phyloP scores from a whole-genome alignment of 202 grass and related monocot species.

The Saccharum hybrid region DNA sequence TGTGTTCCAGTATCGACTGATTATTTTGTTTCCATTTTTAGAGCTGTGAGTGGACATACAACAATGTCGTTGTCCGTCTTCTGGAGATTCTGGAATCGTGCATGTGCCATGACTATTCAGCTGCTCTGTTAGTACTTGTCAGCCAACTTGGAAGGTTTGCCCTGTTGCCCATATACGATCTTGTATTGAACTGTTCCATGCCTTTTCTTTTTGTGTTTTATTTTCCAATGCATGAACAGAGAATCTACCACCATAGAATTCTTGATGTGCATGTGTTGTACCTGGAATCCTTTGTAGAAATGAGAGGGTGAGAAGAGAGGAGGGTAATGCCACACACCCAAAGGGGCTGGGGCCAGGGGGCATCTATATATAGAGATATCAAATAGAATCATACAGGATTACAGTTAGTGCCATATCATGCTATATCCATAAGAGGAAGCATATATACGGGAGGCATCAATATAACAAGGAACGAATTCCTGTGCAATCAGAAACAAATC shows the following conservation, averaged over 20 bases:
- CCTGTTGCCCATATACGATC: background rate
- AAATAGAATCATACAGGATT: background rate
- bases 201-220: background rate
- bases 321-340: background rate
- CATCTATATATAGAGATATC: background rate
- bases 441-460: background rate
- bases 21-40: conserved; percentile 45
- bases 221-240: background rate
- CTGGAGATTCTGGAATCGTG: conserved; percentile 68
- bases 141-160: conserved; percentile 84
- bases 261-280: background rate
- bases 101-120: conserved; percentile 63
- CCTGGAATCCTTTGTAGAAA: background rate
- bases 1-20: conserved; percentile 25
- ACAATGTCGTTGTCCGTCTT: conserved; percentile 63
- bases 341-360: too few relatives aligned
- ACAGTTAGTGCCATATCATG: background rate
- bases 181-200: background rate
- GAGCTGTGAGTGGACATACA: conserved; percentile 80
- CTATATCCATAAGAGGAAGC: background rate
- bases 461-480: background rate
- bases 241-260: conserved; percentile 17
- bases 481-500: background rate
- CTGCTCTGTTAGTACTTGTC: conserved; percentile 73
- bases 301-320: too few relatives aligned